Percentiles rank a stretch among this genome's conserved stretches.
These are phyloP conservation scores for Phalaenopsis aphrodite DNA, from an alignment of 106 monocot genomes.

Conservation along the genomic window DNA sequence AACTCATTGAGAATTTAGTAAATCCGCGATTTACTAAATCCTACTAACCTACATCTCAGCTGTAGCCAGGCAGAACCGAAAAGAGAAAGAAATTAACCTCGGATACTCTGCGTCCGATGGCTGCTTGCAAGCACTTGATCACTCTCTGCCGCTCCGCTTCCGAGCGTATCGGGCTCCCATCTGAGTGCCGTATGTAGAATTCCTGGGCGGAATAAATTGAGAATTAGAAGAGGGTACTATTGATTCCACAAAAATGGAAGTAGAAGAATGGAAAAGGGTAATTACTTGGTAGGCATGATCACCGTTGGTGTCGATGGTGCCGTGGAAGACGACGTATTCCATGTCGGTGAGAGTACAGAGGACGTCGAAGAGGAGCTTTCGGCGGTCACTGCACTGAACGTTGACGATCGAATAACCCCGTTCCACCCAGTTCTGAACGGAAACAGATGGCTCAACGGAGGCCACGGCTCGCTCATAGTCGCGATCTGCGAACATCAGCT, in stretches of 20 bases:
- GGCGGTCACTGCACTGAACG: conserved; percentile 33
- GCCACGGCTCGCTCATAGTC: conserved; percentile 38
- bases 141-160: conserved; percentile 34
- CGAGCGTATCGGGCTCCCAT: conserved; percentile 33
- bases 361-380: conserved; percentile 38
- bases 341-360: conserved; percentile 37
- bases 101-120: conserved; percentile 31
- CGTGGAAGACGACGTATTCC: conserved; percentile 44
- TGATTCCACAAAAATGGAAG: background rate
- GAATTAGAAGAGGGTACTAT: background rate
- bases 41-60: no score
- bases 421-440: conserved; percentile 35
- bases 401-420: conserved; percentile 37
- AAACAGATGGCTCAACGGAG: conserved; percentile 14
- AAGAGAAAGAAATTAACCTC: conserved; percentile 22
- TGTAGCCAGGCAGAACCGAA: no score
- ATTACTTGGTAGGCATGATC: conserved; percentile 27
- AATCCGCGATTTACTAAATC: no score
- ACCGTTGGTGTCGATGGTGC: conserved; percentile 25
- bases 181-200: conserved; percentile 28
- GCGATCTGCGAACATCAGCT: conserved; percentile 50
- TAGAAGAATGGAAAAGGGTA: background rate
- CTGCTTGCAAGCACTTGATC: conserved; percentile 31
- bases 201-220: conserved; percentile 16
- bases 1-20: no score